phyloP scores from a whole-genome alignment of 2,329 filamentous ascomycete genomes.

The Sphaerulina musiva region DNA sequence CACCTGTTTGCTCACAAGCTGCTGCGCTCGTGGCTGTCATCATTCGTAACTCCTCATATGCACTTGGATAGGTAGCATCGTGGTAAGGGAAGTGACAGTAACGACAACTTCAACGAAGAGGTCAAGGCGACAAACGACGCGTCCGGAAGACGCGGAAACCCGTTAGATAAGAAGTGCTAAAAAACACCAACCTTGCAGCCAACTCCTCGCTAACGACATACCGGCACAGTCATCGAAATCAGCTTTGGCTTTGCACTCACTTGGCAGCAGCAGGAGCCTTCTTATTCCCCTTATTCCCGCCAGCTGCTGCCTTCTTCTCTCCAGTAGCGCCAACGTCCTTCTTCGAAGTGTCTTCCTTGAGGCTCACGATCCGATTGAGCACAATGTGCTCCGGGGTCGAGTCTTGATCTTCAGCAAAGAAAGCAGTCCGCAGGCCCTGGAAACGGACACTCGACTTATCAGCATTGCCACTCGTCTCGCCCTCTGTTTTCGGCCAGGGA shows the following conservation, averaged over 20 bases:
- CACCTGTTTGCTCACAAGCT: too few species aligned
- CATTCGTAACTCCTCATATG: too few species aligned
- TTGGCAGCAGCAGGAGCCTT: neutral
- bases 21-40: too few species aligned
- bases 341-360: slow-evolving; percentile 83
- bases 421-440: slow-evolving; percentile 83
- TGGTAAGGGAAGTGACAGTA: too few species aligned
- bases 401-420: slow-evolving; percentile 69
- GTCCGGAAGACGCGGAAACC: too few species aligned
- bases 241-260: neutral
- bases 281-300: slow-evolving; percentile 1
- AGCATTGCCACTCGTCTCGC: slow-evolving; percentile 55
- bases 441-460: slow-evolving; percentile 71
- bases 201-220: slow-evolving; percentile 25
- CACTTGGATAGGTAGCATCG: too few species aligned
- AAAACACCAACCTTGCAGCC: neutral
- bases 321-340: slow-evolving; percentile 19
- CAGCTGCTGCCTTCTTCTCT: neutral
- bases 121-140: too few species aligned
- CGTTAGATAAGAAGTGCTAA: too few species aligned
- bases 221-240: neutral
- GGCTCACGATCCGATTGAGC: slow-evolving; percentile 81
- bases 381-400: slow-evolving; percentile 65
- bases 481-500: slow-evolving; percentile 75
- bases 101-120: too few species aligned